Evolutionary conservation across 805 yeast species (phyloP).

Genomic region (Suhomyces sp.): DNA sequence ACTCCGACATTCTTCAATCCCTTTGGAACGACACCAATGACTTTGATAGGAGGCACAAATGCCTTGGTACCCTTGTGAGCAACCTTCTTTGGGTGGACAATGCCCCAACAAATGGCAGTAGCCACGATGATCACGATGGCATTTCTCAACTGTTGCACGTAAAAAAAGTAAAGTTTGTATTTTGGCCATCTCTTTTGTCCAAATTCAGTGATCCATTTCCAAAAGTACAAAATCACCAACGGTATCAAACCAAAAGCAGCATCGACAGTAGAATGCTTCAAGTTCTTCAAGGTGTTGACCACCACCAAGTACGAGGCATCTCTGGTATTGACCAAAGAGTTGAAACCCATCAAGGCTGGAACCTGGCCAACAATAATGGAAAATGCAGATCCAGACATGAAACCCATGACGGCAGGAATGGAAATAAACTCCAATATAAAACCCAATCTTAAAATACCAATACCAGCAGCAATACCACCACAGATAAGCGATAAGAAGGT

Average conservation of each 20-base stretch:
- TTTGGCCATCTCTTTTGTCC: conserved; percentile 66
- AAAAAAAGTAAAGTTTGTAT: conserved; percentile 58
- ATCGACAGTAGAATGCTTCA: conserved; percentile 65
- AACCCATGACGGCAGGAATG: conserved; percentile 88
- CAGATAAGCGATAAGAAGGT: conserved; percentile 75
- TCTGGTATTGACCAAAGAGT: conserved; percentile 65
- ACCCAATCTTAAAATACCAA: conserved; percentile 82
- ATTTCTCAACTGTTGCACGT: conserved; percentile 70
- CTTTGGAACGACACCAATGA: conserved; percentile 76
- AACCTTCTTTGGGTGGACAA: conserved; percentile 49
- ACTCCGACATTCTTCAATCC: conserved; percentile 79
- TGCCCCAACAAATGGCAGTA: conserved; percentile 78
- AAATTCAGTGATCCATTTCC: conserved; percentile 63
- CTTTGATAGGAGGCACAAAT: conserved; percentile 48
- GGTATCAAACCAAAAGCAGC: conserved; percentile 88
- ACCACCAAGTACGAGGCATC: conserved; percentile 66
- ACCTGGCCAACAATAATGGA: conserved; percentile 81
- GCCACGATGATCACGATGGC: conserved; percentile 80
- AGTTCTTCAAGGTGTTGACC: conserved; percentile 66
- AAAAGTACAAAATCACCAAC: conserved; percentile 62
- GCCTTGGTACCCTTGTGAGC: conserved; percentile 27
- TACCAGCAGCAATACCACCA: conserved; percentile 80
- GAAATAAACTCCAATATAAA: conserved; percentile 87
- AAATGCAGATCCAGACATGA: conserved; percentile 93
- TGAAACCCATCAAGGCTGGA: conserved; percentile 80